phyloP scores from a whole-genome alignment of 495 filamentous ascomycete species.

The Penicillium tannophilum region DNA sequence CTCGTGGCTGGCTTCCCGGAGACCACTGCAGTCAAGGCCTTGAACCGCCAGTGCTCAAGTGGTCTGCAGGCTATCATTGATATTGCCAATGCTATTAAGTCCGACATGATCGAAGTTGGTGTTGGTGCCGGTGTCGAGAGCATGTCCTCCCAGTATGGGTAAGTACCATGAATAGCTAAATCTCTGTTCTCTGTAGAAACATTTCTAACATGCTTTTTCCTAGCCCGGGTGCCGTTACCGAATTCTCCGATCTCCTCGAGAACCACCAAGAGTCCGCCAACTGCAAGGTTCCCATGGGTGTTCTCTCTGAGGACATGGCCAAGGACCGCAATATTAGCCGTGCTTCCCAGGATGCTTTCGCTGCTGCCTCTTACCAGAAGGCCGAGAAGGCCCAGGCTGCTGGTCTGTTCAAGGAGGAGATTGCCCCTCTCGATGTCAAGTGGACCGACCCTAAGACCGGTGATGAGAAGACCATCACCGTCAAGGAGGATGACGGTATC shows the following conservation, averaged over 20 bases:
- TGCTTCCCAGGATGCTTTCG: constrained; percentile 81
- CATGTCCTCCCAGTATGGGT: constrained; percentile 93
- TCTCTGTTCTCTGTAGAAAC: neutral
- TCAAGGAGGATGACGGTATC: constrained; percentile 85
- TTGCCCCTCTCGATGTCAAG: constrained; percentile 80
- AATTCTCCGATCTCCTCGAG: constrained; percentile 93
- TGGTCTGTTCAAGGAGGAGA: constrained; percentile 93
- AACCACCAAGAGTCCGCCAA: constrained; percentile 80
- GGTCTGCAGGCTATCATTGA: constrained; percentile 90
- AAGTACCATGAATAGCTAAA: constrained; percentile 25
- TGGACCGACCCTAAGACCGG: constrained; percentile 86
- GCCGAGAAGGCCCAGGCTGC: constrained; percentile 81
- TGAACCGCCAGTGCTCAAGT: constrained; percentile 91
- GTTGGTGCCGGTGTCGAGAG: constrained; percentile 97
- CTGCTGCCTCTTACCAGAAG: constrained; percentile 87
- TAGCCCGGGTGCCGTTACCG: constrained; percentile 82
- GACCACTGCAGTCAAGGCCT: constrained; percentile 72
- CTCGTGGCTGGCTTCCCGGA: constrained; percentile 92
- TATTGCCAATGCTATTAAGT: constrained; percentile 84
- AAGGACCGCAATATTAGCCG: constrained; percentile 75
- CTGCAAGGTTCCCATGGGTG: constrained; percentile 98
- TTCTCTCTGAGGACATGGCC: constrained; percentile 93
- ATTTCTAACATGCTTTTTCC: constrained; percentile 6
- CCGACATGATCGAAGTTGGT: constrained; percentile 94
- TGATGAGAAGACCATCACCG: constrained; percentile 79